Base-by-base conservation (phyloP, 106 monocot species). In the Acorus calamus region DNA sequence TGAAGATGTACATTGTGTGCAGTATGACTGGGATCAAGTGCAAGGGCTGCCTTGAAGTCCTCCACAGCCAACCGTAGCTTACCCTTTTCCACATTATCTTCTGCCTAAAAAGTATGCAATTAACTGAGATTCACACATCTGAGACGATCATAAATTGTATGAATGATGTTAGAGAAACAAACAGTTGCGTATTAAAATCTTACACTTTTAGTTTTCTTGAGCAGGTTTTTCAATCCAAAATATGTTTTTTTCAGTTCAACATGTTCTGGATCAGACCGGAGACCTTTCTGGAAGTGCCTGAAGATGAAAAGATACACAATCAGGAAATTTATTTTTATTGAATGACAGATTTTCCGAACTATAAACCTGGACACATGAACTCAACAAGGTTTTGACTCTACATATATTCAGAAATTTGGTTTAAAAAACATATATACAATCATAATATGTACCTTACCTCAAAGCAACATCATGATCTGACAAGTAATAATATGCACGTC, bases 401-500 rank as follows among this genome's bases (percentile, higher is more conserved):
- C 28, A 28, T 28, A 28, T 28, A 28, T 28, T 28, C 28, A 28
- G 28, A 28, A 28, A 28, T 28, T 28, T 28, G 28, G 28, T 28
- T 28, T 28, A 28, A 28, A 28, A 28, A 28, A 28, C 28, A 28
- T 28, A 28, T 28, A 28, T 28, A 28, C 28, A 28, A 1, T 28
- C 28, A 28, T 28, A 28, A 28, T 28, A 28, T 5, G 47, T 52
- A 51, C 69, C 57, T 59, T 69, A 96, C 94, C 94, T 96, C 41
- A 71, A 65, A 44, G 94, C 90, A 68, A 96, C 82, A 76, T 96
- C 94, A 80, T 96, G 84, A 73, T 96, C 94, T 53, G 90, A 63
- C n/a, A 96, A 78, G 80, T 96, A 96, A 79, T 96, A 96, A 49
- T 96, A 96, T 5, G 90, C 90, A 63, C 76, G 84, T n/a, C 94